Evolutionary conservation across 495 filamentous ascomycete species (phyloP), one percentile per base, ranked within the genome.

Genomic region (Penicillium pancosmium): DNA sequence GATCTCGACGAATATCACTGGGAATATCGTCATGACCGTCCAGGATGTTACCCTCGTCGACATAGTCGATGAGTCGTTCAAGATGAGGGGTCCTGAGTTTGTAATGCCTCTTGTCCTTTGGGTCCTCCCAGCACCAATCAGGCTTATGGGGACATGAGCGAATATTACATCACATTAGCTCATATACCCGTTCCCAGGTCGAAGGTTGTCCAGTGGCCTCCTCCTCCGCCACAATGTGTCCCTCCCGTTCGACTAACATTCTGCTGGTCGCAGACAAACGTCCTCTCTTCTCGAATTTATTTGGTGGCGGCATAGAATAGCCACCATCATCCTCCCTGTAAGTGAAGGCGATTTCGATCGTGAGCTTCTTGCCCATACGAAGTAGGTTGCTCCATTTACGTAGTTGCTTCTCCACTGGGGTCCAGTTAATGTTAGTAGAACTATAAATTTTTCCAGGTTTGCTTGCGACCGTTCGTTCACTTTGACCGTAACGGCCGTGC

Each of bases 61-160:
- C 50, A 54, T 48, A 43, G 21, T 59, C 25, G 25, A 27, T 27
- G 5, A 27, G 25, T 4, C 4, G 25, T 4, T 27, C 25, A 2
- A 27, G 25, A 19, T 64, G 21, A 8, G 33, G 57, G 33, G 44
- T 41, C 23, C 57, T 55, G 1, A 43, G 36, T 44, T 44, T 43
- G 10, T 54, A 54, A 44, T 43, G 38, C 31, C 31, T 44, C 18
- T 54, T 54, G 52, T 53, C 50, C 12, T n/a, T 53, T n/a, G 27
- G 50, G 50, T 38, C 50, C 58, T 61, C 54, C 62, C 46, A 65
- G 58, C 54, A 65, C 62, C 57, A 61, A 46, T 64, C 57, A 64
- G 61, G 60, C 53, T 54, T 64, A 6, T 52, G 41, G 9, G 50
- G 33, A 34, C 50, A 53, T 4, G 50, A 53, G 19, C 50, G 50